Conservation (phyloP, 768 basidiomycete genomes). For the Dioszegia hungarica region DNA sequence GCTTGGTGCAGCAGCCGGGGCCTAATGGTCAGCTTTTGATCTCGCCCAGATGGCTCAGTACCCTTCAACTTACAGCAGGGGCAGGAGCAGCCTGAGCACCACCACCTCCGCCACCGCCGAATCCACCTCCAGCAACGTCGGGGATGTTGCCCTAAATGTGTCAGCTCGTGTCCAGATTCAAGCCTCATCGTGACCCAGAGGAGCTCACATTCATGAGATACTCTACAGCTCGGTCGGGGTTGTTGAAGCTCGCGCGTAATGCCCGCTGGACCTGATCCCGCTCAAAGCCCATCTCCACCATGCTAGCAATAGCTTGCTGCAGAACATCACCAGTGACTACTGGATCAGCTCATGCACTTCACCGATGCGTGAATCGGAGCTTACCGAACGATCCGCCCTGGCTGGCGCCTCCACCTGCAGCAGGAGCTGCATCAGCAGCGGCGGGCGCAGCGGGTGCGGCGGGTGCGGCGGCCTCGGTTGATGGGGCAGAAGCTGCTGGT, state of each 20-base stretch:
- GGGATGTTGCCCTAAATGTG: conserved; percentile 33
- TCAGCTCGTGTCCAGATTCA: conserved; percentile 3
- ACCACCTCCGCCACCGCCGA: conserved; percentile 1
- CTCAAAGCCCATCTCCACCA: conserved; percentile 92
- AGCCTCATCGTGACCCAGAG: conserved; percentile 42
- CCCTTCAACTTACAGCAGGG: background rate
- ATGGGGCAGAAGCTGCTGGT: conserved; percentile 39
- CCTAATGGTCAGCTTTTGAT: background rate
- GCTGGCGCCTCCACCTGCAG: conserved; percentile 1
- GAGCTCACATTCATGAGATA: conserved; percentile 88
- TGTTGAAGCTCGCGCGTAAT: conserved; percentile 89
- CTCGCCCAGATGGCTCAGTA: background rate
- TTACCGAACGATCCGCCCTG: conserved; percentile 35
- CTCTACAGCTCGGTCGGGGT: conserved; percentile 96
- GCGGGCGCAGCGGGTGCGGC: conserved; percentile 50
- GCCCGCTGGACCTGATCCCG: conserved; percentile 78
- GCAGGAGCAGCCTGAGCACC: background rate
- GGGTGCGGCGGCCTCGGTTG: conserved; percentile 31
- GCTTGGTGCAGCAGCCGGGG: conserved; percentile 41
- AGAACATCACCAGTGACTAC: conserved; percentile 66
- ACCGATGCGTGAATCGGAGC: background rate
- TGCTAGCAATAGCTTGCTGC: conserved; percentile 70
- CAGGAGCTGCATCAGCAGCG: conserved; percentile 19
- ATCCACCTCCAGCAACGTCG: conserved; percentile 1
- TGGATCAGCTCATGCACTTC: background rate